Evolutionary conservation across 2,329 filamentous ascomycete genomes (phyloP).

Genomic region (Thelonectria blattea): DNA sequence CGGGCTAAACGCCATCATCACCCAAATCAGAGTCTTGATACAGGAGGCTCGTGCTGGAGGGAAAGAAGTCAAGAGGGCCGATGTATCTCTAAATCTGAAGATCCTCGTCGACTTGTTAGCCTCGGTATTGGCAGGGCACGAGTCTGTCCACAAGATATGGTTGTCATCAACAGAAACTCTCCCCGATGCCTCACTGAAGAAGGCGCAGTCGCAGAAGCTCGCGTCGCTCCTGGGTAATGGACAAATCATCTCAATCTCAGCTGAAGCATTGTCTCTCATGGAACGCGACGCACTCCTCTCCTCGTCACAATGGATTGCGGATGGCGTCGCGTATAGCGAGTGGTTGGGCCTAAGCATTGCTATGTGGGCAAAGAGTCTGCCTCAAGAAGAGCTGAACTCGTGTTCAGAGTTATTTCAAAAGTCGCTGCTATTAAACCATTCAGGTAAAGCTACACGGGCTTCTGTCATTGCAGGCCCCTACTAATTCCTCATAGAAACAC

Average conservation of each 20-base stretch:
- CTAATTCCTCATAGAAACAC: conserved; percentile 43
- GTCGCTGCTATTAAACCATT: conserved; percentile 73
- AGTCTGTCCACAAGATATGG: conserved; percentile 49
- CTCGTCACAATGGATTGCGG: conserved; percentile 63
- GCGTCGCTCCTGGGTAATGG: conserved; percentile 55
- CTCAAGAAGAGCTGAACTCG: conserved; percentile 47
- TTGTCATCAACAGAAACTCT: conserved; percentile 36
- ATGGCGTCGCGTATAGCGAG: conserved; percentile 66
- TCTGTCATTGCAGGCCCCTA: neutral
- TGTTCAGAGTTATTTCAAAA: conserved; percentile 60
- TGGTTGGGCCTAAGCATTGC: conserved; percentile 76
- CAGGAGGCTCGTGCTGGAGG: conserved; percentile 52
- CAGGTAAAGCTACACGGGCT: conserved; percentile 53
- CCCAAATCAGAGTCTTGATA: conserved; percentile 69
- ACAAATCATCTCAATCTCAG: conserved; percentile 55
- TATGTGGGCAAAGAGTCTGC: conserved; percentile 46
- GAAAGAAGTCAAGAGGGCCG: conserved; percentile 47
- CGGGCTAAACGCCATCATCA: conserved; percentile 77
- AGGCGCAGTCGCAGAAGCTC: conserved; percentile 45
- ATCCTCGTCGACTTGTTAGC: conserved; percentile 53
- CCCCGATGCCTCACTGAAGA: conserved; percentile 35
- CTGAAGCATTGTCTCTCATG: conserved; percentile 61
- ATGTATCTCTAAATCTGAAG: conserved; percentile 51
- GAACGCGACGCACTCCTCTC: conserved; percentile 41
- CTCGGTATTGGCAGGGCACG: conserved; percentile 48